Percentiles rank a stretch among this genome's conserved stretches.
Evolutionary conservation across 1,284 basidiomycete genomes (phyloP).

Genomic region (Anthracocystis setariae): DNA sequence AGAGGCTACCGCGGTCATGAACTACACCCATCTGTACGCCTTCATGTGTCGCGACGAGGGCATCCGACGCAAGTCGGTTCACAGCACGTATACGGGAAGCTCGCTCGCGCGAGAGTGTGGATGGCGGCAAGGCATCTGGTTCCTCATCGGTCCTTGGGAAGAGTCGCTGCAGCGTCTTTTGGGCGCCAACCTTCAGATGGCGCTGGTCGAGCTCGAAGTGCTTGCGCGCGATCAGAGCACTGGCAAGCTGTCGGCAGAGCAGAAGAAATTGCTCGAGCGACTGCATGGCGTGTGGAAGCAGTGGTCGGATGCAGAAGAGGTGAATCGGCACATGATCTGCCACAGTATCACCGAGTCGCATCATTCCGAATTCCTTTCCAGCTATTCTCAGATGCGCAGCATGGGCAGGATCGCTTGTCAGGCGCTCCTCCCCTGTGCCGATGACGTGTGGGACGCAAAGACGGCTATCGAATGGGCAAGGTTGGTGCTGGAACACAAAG

Average conservation of each 20-base stretch:
- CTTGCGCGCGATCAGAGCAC: constrained; percentile 26
- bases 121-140: constrained; percentile 42
- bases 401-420: constrained; percentile 34
- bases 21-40: constrained; percentile 29
- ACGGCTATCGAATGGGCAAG: constrained; percentile 44
- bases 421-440: constrained; percentile 39
- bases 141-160: constrained; percentile 40
- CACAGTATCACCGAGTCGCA: constrained; percentile 47
- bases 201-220: constrained; percentile 44
- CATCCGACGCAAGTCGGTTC: constrained; percentile 39
- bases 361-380: constrained; percentile 35
- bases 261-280: constrained; percentile 27
- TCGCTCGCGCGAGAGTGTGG: constrained; percentile 30
- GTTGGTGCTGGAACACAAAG: constrained; percentile 38
- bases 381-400: constrained; percentile 30
- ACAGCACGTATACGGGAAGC: constrained; percentile 41
- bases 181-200: constrained; percentile 34
- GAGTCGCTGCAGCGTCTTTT: constrained; percentile 41
- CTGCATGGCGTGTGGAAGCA: constrained; percentile 43
- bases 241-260: constrained; percentile 31
- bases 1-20: constrained; percentile 36
- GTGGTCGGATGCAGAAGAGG: constrained; percentile 49
- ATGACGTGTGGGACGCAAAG: constrained; percentile 45
- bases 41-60: constrained; percentile 38
- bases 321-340: constrained; percentile 42